phyloP scores from a whole-genome alignment of 2,329 filamentous ascomycete genomes.

The Xylariales sp. region DNA sequence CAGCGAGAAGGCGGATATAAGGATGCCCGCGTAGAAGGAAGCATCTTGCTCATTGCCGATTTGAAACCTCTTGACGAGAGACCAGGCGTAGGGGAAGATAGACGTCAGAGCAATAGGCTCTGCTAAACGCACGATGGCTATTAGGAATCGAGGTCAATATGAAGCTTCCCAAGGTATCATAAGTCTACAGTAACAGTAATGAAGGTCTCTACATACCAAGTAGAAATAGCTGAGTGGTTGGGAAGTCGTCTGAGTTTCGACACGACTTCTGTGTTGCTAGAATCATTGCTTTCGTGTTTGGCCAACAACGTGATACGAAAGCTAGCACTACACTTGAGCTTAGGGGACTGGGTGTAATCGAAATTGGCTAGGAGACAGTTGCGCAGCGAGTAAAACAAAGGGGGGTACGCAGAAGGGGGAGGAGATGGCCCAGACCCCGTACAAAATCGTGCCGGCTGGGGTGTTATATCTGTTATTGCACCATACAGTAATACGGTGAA shows the following conservation, averaged over 20 bases:
- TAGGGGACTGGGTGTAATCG: too few species aligned
- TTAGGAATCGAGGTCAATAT: not conserved
- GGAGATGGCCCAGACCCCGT: constrained; percentile 4
- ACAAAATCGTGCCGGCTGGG: too few species aligned
- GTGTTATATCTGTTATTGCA: too few species aligned
- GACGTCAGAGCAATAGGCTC: constrained; percentile 91
- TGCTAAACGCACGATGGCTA: constrained; percentile 87
- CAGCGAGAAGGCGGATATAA: constrained; percentile 82
- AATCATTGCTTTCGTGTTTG: constrained; percentile 43
- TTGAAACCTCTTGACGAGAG: constrained; percentile 71
- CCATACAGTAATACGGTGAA: too few species aligned
- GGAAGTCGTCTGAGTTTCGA: constrained; percentile 70
- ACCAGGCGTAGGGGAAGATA: constrained; percentile 90
- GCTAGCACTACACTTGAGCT: constrained; percentile 31
- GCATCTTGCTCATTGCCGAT: constrained; percentile 70
- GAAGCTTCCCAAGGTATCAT: too few species aligned
- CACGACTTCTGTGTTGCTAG: constrained; percentile 44
- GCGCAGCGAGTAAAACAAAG: too few species aligned
- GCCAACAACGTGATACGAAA: constrained; percentile 41
- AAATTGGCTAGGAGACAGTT: too few species aligned
- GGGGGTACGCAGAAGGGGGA: constrained; percentile 15
- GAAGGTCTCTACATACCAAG: too few species aligned
- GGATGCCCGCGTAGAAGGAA: constrained; percentile 81
- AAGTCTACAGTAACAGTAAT: too few species aligned
- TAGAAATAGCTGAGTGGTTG: constrained; percentile 75